Base-by-base conservation (phyloP, 2,329 filamentous ascomycete genomes). In the Paecilomyces fulvus region DNA sequence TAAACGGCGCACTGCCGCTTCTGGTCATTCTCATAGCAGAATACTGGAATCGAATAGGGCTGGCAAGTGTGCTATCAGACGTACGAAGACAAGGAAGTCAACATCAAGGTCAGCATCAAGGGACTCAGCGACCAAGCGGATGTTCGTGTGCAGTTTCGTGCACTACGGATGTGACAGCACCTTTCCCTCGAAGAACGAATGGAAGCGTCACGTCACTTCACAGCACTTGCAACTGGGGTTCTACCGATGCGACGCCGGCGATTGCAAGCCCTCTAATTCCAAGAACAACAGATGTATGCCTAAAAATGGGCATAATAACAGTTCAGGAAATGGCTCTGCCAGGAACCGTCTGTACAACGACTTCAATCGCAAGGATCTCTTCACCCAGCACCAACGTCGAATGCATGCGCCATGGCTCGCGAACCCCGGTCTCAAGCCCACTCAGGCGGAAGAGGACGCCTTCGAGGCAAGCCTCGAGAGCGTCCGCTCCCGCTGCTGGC, bases 281-380 rank as follows among this genome's bases (percentile, higher is more conserved):
- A 57, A 53, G 37, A 57, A 53, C 4, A 52, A 52, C 20, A 51
- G 49, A 43, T 51, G 20, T 28, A 23, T 48, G 10, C 2, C 21
- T 10, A n/a, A 14, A 4, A 49, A 28, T n/a, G 23, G 1, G 3
- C 12, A 49, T 12, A n/a, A 23, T n/a, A 20, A 49, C 20, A 25
- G 46, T 17, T 10, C 20, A 23, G 21, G 49, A 56, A 54, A 37
- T 46, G 21, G 28, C 30, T 53, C 60, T 58, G n/a, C 7, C 12
- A 30, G n/a, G 30, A 63, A 21, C 54, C 64, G 64, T 10, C 72
- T 79, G 5, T 75, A 76, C 43, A 85, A 87, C 64, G 85, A 84
- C 70, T 96, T 96, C 77, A 95, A 95, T 73, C 87, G 92, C 65
- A 95, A 95, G 69, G 92, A 96, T 66, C 82, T 96, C 9, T 96